Evolutionary conservation across 2,329 filamentous ascomycete genomes (phyloP).

Genomic region (Fusarium praegraminearum): DNA sequence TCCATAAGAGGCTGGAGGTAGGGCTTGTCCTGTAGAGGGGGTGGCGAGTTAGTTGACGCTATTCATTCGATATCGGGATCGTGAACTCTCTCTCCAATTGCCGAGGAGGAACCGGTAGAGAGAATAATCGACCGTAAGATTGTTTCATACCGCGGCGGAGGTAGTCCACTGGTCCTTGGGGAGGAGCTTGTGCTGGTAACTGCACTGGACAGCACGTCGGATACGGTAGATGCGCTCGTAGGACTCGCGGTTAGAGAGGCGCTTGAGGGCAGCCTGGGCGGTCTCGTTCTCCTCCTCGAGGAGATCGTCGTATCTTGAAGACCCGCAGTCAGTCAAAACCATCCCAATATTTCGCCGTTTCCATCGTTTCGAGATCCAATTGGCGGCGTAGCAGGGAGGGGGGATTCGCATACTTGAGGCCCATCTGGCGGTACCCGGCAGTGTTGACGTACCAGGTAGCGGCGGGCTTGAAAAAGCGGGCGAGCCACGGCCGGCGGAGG

Average conservation of each 20-base stretch:
- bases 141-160: conserved; percentile 61
- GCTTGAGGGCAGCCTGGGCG: conserved; percentile 89
- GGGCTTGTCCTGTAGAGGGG: conserved; percentile 59
- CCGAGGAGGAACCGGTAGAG: conserved; percentile 30
- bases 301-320: conserved; percentile 86
- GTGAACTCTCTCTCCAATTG: conserved; percentile 33
- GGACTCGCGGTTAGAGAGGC: conserved; percentile 87
- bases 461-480: conserved; percentile 79
- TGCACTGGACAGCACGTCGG: conserved; percentile 89
- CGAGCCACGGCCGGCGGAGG: conserved; percentile 86
- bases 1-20: conserved; percentile 67
- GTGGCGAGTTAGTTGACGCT: conserved; percentile 33
- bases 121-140: background rate
- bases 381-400: conserved; percentile 21
- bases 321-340: conserved; percentile 41
- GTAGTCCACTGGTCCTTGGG: conserved; percentile 72
- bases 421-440: conserved; percentile 92
- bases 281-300: conserved; percentile 91
- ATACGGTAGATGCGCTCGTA: conserved; percentile 99
- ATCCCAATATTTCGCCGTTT: conserved; percentile 5
- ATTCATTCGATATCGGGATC: conserved; percentile 23
- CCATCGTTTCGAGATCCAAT: conserved; percentile 33
- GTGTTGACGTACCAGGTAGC: conserved; percentile 91
- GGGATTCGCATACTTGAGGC: conserved; percentile 76
- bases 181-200: conserved; percentile 72